Percentiles rank a stretch among this genome's conserved stretches.
These are phyloP conservation scores for Gossypium trilobum DNA, from an alignment of 441 rosid genomes.

Conservation along the genomic window DNA sequence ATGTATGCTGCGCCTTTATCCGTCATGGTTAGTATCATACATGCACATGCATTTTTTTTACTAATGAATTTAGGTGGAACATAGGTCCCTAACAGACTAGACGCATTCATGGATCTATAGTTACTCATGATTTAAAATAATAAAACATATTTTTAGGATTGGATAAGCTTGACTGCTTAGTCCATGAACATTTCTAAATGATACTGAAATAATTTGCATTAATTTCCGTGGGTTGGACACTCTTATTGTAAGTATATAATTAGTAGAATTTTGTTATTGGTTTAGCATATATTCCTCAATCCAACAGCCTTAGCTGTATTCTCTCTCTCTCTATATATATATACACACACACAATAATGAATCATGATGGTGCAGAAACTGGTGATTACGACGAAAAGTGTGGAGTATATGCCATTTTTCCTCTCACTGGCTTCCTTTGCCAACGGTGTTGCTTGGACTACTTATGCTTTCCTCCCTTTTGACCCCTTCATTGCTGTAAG, in stretches of 20 bases:
- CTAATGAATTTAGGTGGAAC: not conserved
- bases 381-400: conserved; percentile 74
- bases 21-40: conserved; percentile 48
- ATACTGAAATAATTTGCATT: not conserved
- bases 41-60: not conserved
- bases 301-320: not conserved
- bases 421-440: conserved; percentile 59
- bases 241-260: too few relatives aligned
- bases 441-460: conserved; percentile 59
- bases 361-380: conserved; percentile 39
- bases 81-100: too few relatives aligned
- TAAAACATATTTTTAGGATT: too few relatives aligned
- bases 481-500: conserved; percentile 64
- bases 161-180: too few relatives aligned
- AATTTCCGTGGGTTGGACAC: too few relatives aligned
- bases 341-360: not conserved
- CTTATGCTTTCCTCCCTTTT: conserved; percentile 61
- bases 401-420: conserved; percentile 77
- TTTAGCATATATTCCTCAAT: not conserved
- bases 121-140: too few relatives aligned
- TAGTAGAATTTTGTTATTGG: not conserved
- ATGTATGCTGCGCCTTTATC: conserved; percentile 86
- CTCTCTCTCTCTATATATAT: not conserved
- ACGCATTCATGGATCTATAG: too few relatives aligned
- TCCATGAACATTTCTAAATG: not conserved